Base-by-base conservation (phyloP, 2,329 filamentous ascomycete genomes). In the Colletotrichum costaricense region DNA sequence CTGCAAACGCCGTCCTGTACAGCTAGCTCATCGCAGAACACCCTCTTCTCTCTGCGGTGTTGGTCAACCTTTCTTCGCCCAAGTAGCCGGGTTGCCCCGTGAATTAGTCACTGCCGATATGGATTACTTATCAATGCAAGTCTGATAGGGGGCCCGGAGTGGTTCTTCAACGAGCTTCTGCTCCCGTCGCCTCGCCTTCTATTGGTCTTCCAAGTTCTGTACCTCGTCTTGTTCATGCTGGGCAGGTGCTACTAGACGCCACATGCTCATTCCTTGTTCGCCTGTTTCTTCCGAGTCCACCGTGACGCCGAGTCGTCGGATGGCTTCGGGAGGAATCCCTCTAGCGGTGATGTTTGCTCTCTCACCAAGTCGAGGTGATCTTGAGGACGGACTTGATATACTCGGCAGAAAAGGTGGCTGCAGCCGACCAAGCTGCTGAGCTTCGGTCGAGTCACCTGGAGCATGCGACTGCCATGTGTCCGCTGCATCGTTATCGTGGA, bases 381-480 rank as follows among this genome's bases (percentile, higher is more conserved):
- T 49, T 35, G 60, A 24, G 22, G n/a, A 28, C 4, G 60, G 28
- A 22, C 46, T 55, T 2, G 12, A 16, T 26, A 28, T 24, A 7
- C 24, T 33, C 26, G 49, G 49, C 22, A 52, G 28, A n/a, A 46
- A 19, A 19, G 73, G 69, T 26, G 72, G 69, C 28, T 80, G 78
- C 42, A 85, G 79, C 38, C 83, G 83, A 67, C 86, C 86, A 63
- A 80, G 83, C 74, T 88, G 86, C 12, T 85, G 84, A 60, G 84
- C 81, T 77, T 87, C 87, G 1, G 87, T 86, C n/a, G 88, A 76
- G 67, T 88, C 83, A 57, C 81, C 81, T 26, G 87, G 86, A 12
- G 88, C 88, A 76, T 86, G 86, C n/a, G 87, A 86, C 74, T 88
- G 87, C 11, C 78, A 79, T 5, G 80, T 80, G 26, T 85, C 80